Conservation (phyloP, 164 flowering plant species). For the Vitis rupestris region DNA sequence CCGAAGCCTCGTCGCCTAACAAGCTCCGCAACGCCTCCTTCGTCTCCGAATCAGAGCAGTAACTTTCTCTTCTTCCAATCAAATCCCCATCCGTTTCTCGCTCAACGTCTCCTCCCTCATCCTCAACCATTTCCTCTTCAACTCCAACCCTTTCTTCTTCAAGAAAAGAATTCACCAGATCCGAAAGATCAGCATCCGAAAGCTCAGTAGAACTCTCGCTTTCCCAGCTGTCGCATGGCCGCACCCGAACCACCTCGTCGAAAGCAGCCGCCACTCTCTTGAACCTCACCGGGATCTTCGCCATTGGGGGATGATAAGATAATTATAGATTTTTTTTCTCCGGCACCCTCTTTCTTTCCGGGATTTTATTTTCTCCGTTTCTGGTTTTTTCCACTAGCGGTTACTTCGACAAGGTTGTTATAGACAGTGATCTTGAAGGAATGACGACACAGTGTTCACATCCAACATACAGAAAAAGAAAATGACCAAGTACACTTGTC, state of each 20-base stretch:
- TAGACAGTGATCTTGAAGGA: neutral
- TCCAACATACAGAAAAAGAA: too few species aligned
- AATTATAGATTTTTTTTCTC: neutral
- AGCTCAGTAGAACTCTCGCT: constrained; percentile 57
- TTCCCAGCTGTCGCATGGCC: constrained; percentile 58
- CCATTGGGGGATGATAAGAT: constrained; percentile 15
- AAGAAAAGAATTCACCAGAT: constrained; percentile 56
- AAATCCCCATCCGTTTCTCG: constrained; percentile 4
- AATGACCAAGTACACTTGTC: too few species aligned
- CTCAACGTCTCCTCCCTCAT: constrained; percentile 3
- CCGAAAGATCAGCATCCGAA: constrained; percentile 40
- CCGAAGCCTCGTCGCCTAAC: constrained; percentile 13
- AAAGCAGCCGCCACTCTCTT: constrained; percentile 50
- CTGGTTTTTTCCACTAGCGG: neutral
- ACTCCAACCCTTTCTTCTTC: constrained; percentile 1
- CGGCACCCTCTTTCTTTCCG: neutral
- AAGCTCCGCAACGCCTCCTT: constrained; percentile 32
- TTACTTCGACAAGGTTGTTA: too few species aligned
- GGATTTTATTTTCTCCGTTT: neutral
- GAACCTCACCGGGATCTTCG: constrained; percentile 41
- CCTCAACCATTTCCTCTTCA: neutral
- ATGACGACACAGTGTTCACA: too few species aligned
- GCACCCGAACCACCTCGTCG: constrained; percentile 33
- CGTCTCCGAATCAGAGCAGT: constrained; percentile 23
- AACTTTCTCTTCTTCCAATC: neutral